Evolutionary conservation across 2,329 filamentous ascomycete genomes (phyloP).

Genomic region (Colletotrichum sp.): DNA sequence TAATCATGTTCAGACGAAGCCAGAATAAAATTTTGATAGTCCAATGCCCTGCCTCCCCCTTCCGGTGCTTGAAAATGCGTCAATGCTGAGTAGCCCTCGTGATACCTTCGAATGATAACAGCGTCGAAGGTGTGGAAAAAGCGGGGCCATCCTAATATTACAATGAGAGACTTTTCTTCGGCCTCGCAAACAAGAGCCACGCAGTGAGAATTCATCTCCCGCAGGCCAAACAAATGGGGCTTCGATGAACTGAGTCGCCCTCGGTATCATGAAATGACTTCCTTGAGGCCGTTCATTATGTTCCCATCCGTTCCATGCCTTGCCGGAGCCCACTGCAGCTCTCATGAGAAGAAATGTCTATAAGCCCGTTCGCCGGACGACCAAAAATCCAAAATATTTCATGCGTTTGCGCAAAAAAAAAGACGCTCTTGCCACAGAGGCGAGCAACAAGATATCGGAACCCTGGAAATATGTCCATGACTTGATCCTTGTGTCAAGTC

Average conservation of each 20-base stretch:
- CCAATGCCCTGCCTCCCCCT: neutral
- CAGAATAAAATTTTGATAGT: constrained; percentile 2
- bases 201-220: neutral
- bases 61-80: neutral
- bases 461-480: constrained; percentile 1
- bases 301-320: neutral
- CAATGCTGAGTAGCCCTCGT: neutral
- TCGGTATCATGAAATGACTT: constrained; percentile 1
- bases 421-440: constrained; percentile 4
- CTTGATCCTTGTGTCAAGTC: neutral
- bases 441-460: neutral
- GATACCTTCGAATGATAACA: neutral
- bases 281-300: constrained; percentile 5
- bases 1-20: constrained; percentile 20
- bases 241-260: neutral
- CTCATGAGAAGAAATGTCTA: neutral
- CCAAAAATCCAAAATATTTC: neutral
- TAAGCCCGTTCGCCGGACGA: constrained; percentile 3
- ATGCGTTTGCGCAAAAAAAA: neutral
- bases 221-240: neutral
- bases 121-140: neutral
- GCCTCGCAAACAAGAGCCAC: constrained; percentile 3
- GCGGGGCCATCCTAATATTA: constrained; percentile 9
- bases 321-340: constrained; percentile 1
- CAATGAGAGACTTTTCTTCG: neutral